Conservation (phyloP, 768 basidiomycete genomes). For the Suillus subluteus region DNA sequence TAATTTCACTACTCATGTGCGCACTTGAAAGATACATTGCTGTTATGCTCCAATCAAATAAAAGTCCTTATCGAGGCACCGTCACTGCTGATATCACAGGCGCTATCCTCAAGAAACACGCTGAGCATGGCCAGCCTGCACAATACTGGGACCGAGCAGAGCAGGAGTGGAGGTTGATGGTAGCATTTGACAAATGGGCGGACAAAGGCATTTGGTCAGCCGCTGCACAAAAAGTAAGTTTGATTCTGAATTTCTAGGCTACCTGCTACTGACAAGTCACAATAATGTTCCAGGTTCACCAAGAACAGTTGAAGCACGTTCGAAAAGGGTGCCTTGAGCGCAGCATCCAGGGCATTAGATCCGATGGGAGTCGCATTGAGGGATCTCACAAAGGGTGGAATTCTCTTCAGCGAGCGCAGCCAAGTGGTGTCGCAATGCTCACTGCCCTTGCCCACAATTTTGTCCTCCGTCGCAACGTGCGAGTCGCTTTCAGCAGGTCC, state of each 20-base stretch:
- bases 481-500: constrained; percentile 3
- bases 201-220: neutral
- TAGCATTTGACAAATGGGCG: neutral
- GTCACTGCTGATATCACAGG: constrained; percentile 18
- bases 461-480: constrained; percentile 26
- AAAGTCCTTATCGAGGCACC: constrained; percentile 8
- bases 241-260: neutral
- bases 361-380: constrained; percentile 33
- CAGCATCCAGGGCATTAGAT: too few species aligned
- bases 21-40: constrained; percentile 14
- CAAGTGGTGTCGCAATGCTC: constrained; percentile 26
- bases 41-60: constrained; percentile 14
- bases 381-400: constrained; percentile 36
- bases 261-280: neutral
- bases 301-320: constrained; percentile 31
- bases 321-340: constrained; percentile 31
- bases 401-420: constrained; percentile 20
- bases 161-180: too few species aligned
- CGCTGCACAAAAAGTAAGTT: neutral
- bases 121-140: too few species aligned
- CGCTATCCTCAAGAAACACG: constrained; percentile 13
- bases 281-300: too few species aligned
- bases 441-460: constrained; percentile 22
- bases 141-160: too few species aligned
- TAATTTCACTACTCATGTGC: too few species aligned